phyloP scores from a whole-genome alignment of 2,329 filamentous ascomycete species.

The Colletotrichum falcatum region DNA sequence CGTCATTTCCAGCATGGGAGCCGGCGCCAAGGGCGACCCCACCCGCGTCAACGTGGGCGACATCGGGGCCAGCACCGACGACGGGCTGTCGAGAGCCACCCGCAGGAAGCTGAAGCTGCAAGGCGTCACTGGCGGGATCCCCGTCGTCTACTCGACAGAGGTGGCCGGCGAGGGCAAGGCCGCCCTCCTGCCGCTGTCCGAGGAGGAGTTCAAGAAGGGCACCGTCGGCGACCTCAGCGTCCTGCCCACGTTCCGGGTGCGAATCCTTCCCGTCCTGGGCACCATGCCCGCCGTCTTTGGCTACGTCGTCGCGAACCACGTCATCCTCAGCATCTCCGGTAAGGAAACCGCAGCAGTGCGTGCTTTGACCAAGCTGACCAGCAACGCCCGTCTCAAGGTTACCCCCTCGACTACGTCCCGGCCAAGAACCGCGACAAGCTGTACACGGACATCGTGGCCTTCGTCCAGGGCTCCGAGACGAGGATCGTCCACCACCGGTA shows the following conservation, averaged over 20 bases:
- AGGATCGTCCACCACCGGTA: slow-evolving; percentile 69
- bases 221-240: slow-evolving; percentile 88
- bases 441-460: slow-evolving; percentile 85
- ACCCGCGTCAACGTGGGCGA: slow-evolving; percentile 92
- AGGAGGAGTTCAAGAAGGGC: slow-evolving; percentile 90
- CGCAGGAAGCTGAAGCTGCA: slow-evolving; percentile 80
- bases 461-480: slow-evolving; percentile 78
- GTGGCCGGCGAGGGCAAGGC: slow-evolving; percentile 92
- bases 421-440: slow-evolving; percentile 89
- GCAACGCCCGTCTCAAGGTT: slow-evolving; percentile 64
- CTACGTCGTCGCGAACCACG: slow-evolving; percentile 89
- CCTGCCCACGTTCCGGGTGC: slow-evolving; percentile 90
- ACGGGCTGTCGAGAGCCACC: slow-evolving; percentile 87
- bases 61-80: slow-evolving; percentile 88
- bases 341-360: not conserved
- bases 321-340: slow-evolving; percentile 81
- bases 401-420: slow-evolving; percentile 86
- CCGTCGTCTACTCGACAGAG: slow-evolving; percentile 93
- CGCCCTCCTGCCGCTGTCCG: slow-evolving; percentile 84
- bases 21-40: slow-evolving; percentile 89
- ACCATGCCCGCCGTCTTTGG: slow-evolving; percentile 99
- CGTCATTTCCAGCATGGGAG: slow-evolving; percentile 96
- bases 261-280: slow-evolving; percentile 94
- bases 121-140: slow-evolving; percentile 87
- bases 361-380: slow-evolving; percentile 17